Base-by-base conservation (phyloP, 257 asterid genomes). In the Fraxinus excelsior region DNA sequence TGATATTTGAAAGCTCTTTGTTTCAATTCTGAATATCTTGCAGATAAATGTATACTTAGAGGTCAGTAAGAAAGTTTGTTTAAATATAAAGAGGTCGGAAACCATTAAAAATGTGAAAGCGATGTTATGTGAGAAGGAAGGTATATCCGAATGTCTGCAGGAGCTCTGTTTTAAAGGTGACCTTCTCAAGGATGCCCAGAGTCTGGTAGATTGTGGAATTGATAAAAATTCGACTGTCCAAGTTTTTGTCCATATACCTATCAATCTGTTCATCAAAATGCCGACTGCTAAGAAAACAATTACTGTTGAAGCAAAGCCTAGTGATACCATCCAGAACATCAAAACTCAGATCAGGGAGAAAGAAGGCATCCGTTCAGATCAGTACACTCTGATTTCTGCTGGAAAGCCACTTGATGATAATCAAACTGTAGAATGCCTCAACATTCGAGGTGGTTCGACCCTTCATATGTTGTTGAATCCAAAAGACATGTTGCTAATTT, bases 341-440 rank as follows among this genome's bases (percentile, higher is more conserved):
- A 80, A 80, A 62, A 58, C 58, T 58, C 19, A 6, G 62, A 78
- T 80, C 40, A 56, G 7, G 58, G 73, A 69, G 12, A 77, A 73
- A 37, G 82, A 65, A 42, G 74, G 81, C 26, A 12, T 80, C 37
- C 21, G 28, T 4, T 40, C 73, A 7, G 42, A 29, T 0, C 6
- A 71, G 14, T 80, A 73, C 73, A 42, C 62, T 40, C 76, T 80
- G 53, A 70, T 65, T 73, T 60, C 53, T 71, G 76, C 77, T 0
- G 87, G 84, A 42, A 74, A 62, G 72, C 7, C n/a, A 11, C 85
- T 84, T 67, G 73, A 78, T 13, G 83, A 75, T 66, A 76, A 81
- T 21, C 62, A 14, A 67, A 84, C 80, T 23, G 75, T 78, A 26
- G 71, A 5, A 26, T 53, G 65, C 64, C 82, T 78, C 31, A 56